phyloP scores from a whole-genome alignment of 345 rosid genomes.

The Cardamine occulta region DNA sequence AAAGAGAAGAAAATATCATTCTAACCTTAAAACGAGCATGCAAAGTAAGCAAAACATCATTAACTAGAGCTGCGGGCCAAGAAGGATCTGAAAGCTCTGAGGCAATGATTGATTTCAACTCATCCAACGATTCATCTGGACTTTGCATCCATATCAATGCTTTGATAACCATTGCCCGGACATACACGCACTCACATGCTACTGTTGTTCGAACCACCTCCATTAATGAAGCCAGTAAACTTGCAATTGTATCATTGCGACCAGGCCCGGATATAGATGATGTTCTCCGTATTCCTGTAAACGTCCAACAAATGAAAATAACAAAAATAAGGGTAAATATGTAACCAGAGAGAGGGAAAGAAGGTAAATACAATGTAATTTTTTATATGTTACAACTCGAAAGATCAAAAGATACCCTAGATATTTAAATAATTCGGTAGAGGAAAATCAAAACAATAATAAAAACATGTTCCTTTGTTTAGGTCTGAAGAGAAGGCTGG shows the following conservation, averaged over 20 bases:
- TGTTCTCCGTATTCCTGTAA: conserved; percentile 66
- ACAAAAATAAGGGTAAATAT: background rate
- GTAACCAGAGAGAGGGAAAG: conserved; percentile 9
- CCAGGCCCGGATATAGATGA: conserved; percentile 67
- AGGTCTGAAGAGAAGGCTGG: conserved; percentile 19
- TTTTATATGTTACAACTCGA: background rate
- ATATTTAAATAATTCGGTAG: background rate
- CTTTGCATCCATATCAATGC: conserved; percentile 99
- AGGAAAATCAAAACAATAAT: background rate
- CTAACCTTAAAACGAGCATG: conserved; percentile 99
- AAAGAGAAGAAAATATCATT: background rate
- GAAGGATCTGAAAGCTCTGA: conserved; percentile 99
- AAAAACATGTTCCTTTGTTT: conserved; percentile 12
- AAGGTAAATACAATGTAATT: conserved; percentile 17
- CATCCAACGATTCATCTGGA: conserved; percentile 92
- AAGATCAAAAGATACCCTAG: conserved; percentile 8
- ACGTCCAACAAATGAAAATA: conserved; percentile 18
- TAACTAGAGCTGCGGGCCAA: conserved; percentile 92
- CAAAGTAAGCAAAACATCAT: conserved; percentile 92
- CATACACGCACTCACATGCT: conserved; percentile 98
- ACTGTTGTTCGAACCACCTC: conserved; percentile 99
- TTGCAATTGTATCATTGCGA: conserved; percentile 87
- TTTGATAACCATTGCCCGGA: conserved; percentile 98
- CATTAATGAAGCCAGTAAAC: conserved; percentile 90
- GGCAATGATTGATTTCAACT: conserved; percentile 91